Percentiles rank a stretch among this genome's conserved stretches.
Conservation (phyloP, 2,329 filamentous ascomycete species). For the Penicillium sumatraense region DNA sequence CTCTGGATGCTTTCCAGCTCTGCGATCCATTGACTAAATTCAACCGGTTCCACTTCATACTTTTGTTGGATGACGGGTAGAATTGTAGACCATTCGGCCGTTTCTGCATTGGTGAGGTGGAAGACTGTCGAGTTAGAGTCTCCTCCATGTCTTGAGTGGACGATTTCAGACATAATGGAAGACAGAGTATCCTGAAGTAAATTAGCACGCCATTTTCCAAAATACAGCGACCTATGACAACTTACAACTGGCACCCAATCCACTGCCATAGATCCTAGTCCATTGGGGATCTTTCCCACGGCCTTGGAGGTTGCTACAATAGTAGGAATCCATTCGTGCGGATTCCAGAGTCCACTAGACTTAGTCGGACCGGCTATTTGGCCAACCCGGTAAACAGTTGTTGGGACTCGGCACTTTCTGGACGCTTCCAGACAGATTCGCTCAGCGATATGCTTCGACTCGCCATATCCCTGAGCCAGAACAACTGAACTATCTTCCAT, state of each 20-base stretch:
- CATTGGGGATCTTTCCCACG: slow-evolving; percentile 53
- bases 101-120: slow-evolving; percentile 55
- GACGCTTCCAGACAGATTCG: slow-evolving; percentile 48
- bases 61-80: slow-evolving; percentile 48
- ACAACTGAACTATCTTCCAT: slow-evolving; percentile 33
- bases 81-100: slow-evolving; percentile 48
- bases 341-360: slow-evolving; percentile 57
- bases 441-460: slow-evolving; percentile 48
- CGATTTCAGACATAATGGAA: slow-evolving; percentile 53
- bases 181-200: slow-evolving; percentile 42
- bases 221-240: neutral
- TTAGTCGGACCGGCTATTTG: slow-evolving; percentile 39
- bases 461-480: slow-evolving; percentile 39
- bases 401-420: slow-evolving; percentile 22
- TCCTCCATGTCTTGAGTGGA: slow-evolving; percentile 34
- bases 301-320: slow-evolving; percentile 55
- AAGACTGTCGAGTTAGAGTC: slow-evolving; percentile 36
- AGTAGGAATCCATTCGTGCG: slow-evolving; percentile 61
- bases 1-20: slow-evolving; percentile 50
- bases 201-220: slow-evolving; percentile 3
- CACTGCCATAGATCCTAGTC: slow-evolving; percentile 51
- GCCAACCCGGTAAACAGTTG: slow-evolving; percentile 36
- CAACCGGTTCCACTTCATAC: slow-evolving; percentile 49
- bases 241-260: slow-evolving; percentile 52
- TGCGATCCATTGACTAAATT: slow-evolving; percentile 53